These are phyloP conservation scores for Yamadazyma sp. DNA, from an alignment of 805 yeast genomes.

Conservation along the genomic window DNA sequence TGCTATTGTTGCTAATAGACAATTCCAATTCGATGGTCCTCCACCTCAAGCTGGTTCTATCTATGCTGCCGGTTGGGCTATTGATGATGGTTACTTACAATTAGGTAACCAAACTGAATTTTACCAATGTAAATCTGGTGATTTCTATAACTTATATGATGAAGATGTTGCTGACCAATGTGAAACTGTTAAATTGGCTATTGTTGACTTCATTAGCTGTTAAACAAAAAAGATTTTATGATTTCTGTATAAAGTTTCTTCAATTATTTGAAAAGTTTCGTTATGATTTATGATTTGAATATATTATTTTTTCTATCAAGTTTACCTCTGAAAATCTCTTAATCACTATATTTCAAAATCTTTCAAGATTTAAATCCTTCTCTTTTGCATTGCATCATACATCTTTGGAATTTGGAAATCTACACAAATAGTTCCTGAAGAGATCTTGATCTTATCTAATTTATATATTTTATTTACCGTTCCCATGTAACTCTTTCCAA, in stretches of 20 bases:
- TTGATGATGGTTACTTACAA: conserved; percentile 46
- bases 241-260: conserved; percentile 2
- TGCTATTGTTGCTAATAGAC: conserved; percentile 77
- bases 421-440: no score
- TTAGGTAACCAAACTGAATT: conserved; percentile 59
- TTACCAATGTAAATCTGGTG: conserved; percentile 75
- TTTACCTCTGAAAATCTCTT: no score
- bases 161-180: conserved; percentile 25
- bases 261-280: conserved; percentile 1
- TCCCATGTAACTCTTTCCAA: no score
- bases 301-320: neutral
- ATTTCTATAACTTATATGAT: conserved; percentile 77
- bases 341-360: no score
- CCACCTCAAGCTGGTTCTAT: conserved; percentile 77
- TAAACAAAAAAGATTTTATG: conserved; percentile 5
- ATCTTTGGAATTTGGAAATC: no score
- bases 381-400: no score
- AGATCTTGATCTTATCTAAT: no score
- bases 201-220: conserved; percentile 14
- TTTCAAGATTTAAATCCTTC: no score
- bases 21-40: conserved; percentile 74
- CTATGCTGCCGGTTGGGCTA: conserved; percentile 61
- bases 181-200: conserved; percentile 45
- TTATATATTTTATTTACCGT: no score
- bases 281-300: neutral